Percentiles rank a stretch among this genome's conserved stretches.
These are phyloP conservation scores for Eucommia ulmoides DNA, from an alignment of 257 asterid genomes.

Conservation along the genomic window DNA sequence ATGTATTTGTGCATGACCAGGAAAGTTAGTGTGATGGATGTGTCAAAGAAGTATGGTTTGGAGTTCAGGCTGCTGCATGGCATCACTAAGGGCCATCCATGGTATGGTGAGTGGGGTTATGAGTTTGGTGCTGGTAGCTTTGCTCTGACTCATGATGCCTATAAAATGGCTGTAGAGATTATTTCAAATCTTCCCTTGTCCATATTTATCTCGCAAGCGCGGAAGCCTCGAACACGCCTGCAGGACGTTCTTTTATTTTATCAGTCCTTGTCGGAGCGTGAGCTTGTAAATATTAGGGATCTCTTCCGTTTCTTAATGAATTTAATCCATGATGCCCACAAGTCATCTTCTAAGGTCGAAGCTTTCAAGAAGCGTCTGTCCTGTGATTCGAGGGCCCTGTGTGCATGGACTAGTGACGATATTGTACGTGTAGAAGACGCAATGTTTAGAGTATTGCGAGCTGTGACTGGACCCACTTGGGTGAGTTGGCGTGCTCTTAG, in stretches of 20 bases:
- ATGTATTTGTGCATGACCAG: too few relatives aligned
- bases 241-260: constrained; percentile 76
- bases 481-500: constrained; percentile 90
- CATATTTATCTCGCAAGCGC: constrained; percentile 55
- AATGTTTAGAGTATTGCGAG: constrained; percentile 76
- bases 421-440: constrained; percentile 68
- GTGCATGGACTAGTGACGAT: constrained; percentile 63
- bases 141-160: constrained; percentile 49
- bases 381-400: constrained; percentile 38
- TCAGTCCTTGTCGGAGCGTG: constrained; percentile 72
- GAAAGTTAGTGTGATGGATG: constrained; percentile 90
- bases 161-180: constrained; percentile 37
- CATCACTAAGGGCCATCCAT: constrained; percentile 66
- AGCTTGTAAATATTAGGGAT: constrained; percentile 61
- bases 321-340: constrained; percentile 42
- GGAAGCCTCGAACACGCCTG: constrained; percentile 61
- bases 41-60: constrained; percentile 83
- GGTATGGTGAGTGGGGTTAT: constrained; percentile 99
- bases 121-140: constrained; percentile 87
- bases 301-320: constrained; percentile 59
- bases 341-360: constrained; percentile 15
- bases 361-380: constrained; percentile 42
- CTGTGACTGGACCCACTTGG: constrained; percentile 85
- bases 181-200: constrained; percentile 59
- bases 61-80: constrained; percentile 81